Evolutionary conservation across 805 yeast species (phyloP).

Genomic region (Zygotorulaspora danielsina): DNA sequence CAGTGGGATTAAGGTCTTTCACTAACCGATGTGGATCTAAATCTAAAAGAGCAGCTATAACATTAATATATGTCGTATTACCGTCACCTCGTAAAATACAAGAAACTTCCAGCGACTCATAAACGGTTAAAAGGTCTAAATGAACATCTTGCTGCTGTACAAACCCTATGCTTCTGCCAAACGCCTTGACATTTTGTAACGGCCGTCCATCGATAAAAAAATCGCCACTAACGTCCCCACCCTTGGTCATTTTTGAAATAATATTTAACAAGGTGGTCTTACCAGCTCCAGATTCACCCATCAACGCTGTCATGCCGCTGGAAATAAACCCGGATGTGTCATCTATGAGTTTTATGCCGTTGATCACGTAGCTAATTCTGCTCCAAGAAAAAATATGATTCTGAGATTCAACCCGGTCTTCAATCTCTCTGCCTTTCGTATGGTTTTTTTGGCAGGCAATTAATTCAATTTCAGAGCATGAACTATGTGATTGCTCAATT

Average conservation of each 20-base stretch:
- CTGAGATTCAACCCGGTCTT: conserved; percentile 13
- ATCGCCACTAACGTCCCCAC: conserved; percentile 56
- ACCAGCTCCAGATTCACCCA: conserved; percentile 69
- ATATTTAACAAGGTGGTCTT: conserved; percentile 56
- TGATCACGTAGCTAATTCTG: conserved; percentile 52
- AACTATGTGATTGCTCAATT: neutral
- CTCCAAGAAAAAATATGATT: conserved; percentile 59
- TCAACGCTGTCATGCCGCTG: conserved; percentile 59
- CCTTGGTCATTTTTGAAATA: conserved; percentile 47
- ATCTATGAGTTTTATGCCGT: conserved; percentile 37
- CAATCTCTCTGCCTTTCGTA: neutral
- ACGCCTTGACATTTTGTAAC: conserved; percentile 40
- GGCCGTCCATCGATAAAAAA: conserved; percentile 53
- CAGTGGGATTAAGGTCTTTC: conserved; percentile 51
- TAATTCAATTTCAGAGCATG: neutral
- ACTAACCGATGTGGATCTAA: conserved; percentile 43
- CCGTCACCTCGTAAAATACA: conserved; percentile 46
- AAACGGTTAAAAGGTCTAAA: conserved; percentile 46
- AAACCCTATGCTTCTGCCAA: conserved; percentile 53
- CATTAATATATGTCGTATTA: conserved; percentile 28
- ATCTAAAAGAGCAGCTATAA: conserved; percentile 43
- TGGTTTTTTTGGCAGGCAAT: neutral
- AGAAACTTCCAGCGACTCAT: conserved; percentile 50
- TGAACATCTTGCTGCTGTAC: conserved; percentile 61
- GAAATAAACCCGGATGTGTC: conserved; percentile 61